Conservation (phyloP, 345 rosid genomes). For the Rhodamnia rubescens region DNA sequence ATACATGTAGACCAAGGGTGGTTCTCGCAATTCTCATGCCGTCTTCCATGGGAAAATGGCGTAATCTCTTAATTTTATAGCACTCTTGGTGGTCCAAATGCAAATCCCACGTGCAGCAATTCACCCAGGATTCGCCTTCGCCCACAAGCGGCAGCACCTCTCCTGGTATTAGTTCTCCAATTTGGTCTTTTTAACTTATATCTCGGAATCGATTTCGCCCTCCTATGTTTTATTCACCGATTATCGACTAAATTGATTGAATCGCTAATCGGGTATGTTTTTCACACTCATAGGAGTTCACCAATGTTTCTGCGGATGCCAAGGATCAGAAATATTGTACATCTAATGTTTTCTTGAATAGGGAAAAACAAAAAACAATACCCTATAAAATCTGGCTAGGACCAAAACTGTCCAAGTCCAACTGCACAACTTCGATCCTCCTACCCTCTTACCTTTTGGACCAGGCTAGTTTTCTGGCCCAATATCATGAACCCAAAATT, state of each 20-base stretch:
- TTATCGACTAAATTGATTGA: too few species aligned
- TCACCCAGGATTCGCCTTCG: not conserved
- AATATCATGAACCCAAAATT: not conserved
- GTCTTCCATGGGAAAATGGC: not conserved
- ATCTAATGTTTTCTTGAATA: too few species aligned
- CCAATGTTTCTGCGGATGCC: too few species aligned
- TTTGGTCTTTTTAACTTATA: not conserved
- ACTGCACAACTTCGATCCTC: not conserved
- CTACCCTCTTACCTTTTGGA: not conserved
- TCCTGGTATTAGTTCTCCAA: not conserved
- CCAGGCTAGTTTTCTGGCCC: not conserved
- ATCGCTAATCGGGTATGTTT: too few species aligned
- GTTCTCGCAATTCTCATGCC: not conserved
- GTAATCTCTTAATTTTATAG: not conserved
- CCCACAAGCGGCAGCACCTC: not conserved
- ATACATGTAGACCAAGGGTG: not conserved
- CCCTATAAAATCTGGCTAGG: not conserved
- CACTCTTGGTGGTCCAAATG: not conserved
- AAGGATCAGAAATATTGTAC: too few species aligned
- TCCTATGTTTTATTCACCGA: not conserved
- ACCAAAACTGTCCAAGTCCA: not conserved
- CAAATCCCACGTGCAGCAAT: not conserved
- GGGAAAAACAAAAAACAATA: too few species aligned
- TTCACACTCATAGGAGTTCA: too few species aligned
- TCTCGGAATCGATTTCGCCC: not conserved